Conservation (phyloP, 2,329 filamentous ascomycete genomes). For the Biscogniauxia marginata region DNA sequence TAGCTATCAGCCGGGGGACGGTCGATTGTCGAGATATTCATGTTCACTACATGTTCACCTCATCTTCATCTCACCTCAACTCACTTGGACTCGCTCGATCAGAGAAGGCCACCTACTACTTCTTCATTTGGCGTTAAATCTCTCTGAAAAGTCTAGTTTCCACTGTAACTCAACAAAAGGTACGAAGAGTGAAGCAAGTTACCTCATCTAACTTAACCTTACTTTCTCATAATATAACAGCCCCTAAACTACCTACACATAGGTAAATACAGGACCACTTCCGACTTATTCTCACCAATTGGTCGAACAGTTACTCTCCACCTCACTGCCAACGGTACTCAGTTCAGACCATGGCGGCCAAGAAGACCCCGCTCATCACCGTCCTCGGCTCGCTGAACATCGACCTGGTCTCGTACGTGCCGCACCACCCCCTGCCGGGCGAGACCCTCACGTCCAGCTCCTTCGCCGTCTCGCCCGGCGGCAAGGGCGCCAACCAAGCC, state of each 20-base stretch:
- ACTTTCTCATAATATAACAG: not conserved
- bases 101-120: too few species aligned
- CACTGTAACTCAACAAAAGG: too few species aligned
- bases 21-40: not conserved
- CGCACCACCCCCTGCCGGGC: constrained; percentile 77
- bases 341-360: constrained; percentile 21
- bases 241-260: too few species aligned
- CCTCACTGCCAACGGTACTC: not conserved
- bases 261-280: too few species aligned
- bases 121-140: too few species aligned
- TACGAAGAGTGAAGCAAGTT: too few species aligned
- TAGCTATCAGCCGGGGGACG: too few species aligned
- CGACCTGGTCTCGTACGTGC: constrained; percentile 85
- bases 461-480: constrained; percentile 79
- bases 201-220: not conserved
- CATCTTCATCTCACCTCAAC: not conserved
- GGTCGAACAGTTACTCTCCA: too few species aligned
- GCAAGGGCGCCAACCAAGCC: constrained; percentile 95
- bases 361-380: constrained; percentile 57
- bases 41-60: not conserved
- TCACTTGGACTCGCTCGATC: too few species aligned
- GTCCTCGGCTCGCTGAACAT: constrained; percentile 93
- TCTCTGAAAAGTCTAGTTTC: too few species aligned
- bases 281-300: too few species aligned
- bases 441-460: constrained; percentile 81